These are phyloP conservation scores for Rhodomyrtus tomentosa DNA, from an alignment of 345 rosid species.

Conservation along the genomic window DNA sequence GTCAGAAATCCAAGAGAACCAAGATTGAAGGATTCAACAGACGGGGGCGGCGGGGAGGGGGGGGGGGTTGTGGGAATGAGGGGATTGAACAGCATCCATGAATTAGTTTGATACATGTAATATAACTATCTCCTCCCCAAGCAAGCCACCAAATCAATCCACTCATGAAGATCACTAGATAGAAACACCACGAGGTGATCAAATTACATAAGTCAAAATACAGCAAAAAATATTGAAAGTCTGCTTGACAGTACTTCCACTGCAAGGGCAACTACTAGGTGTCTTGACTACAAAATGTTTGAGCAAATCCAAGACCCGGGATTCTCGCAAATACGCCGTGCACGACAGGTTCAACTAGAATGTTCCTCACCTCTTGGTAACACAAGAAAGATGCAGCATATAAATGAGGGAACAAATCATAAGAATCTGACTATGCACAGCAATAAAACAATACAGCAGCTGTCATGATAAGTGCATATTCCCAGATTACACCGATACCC, in stretches of 20 bases:
- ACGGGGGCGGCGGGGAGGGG: no score
- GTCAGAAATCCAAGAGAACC: slow-evolving; percentile 98
- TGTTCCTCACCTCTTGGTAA: slow-evolving; percentile 82
- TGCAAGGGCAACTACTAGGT: slow-evolving; percentile 42
- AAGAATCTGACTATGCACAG: neutral
- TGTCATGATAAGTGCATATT: neutral
- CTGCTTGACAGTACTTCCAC: neutral
- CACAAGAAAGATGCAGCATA: slow-evolving; percentile 83
- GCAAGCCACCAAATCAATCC: slow-evolving; percentile 96
- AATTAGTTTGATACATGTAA: slow-evolving; percentile 90
- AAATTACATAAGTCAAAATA: neutral
- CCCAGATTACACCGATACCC: neutral
- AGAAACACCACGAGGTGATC: neutral
- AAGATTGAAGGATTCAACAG: slow-evolving; percentile 90
- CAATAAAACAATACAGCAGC: neutral
- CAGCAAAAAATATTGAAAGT: neutral
- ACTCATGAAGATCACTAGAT: slow-evolving; percentile 87
- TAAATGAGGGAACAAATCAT: neutral
- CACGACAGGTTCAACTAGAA: slow-evolving; percentile 86
- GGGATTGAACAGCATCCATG: slow-evolving; percentile 80
- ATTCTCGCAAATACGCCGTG: slow-evolving; percentile 87
- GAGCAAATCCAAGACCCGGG: slow-evolving; percentile 88
- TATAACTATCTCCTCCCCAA: slow-evolving; percentile 91
- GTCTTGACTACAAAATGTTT: slow-evolving; percentile 89
- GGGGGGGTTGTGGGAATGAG: no score